These are phyloP conservation scores for Macrophomina tecta DNA, from an alignment of 2,329 filamentous ascomycete genomes.

Conservation along the genomic window DNA sequence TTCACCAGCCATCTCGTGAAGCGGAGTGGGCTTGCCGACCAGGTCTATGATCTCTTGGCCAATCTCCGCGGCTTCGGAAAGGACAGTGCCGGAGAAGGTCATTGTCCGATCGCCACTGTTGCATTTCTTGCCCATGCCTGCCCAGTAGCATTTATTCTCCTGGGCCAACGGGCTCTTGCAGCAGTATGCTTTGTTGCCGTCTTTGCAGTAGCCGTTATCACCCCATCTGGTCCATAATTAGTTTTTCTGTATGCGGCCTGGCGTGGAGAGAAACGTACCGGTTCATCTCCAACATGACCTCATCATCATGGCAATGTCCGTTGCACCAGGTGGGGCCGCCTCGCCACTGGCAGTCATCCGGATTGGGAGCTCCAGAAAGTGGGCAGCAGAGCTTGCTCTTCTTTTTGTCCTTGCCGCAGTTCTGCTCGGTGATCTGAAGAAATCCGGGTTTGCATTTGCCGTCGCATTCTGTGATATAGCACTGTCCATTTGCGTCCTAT, in stretches of 20 bases:
- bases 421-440: slow-evolving; percentile 37
- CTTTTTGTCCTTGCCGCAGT: slow-evolving; percentile 36
- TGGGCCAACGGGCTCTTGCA: slow-evolving; percentile 30
- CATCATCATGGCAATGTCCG: background rate
- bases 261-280: background rate
- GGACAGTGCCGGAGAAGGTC: slow-evolving; percentile 28
- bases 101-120: slow-evolving; percentile 39
- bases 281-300: slow-evolving; percentile 2
- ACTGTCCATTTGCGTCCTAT: slow-evolving; percentile 33
- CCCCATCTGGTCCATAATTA: background rate
- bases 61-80: background rate
- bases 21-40: background rate
- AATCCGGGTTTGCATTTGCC: slow-evolving; percentile 39
- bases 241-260: background rate
- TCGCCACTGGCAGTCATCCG: slow-evolving; percentile 42
- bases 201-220: slow-evolving; percentile 8
- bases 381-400: slow-evolving; percentile 5
- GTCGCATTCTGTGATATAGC: slow-evolving; percentile 41
- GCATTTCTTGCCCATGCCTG: slow-evolving; percentile 38
- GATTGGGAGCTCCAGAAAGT: slow-evolving; percentile 36
- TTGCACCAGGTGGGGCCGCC: slow-evolving; percentile 33
- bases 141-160: slow-evolving; percentile 34
- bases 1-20: slow-evolving; percentile 27
- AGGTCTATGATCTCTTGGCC: background rate
- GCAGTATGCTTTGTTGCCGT: slow-evolving; percentile 7